Evolutionary conservation across 805 yeast genomes (phyloP).

Genomic region (Gaillardinia entomophila): DNA sequence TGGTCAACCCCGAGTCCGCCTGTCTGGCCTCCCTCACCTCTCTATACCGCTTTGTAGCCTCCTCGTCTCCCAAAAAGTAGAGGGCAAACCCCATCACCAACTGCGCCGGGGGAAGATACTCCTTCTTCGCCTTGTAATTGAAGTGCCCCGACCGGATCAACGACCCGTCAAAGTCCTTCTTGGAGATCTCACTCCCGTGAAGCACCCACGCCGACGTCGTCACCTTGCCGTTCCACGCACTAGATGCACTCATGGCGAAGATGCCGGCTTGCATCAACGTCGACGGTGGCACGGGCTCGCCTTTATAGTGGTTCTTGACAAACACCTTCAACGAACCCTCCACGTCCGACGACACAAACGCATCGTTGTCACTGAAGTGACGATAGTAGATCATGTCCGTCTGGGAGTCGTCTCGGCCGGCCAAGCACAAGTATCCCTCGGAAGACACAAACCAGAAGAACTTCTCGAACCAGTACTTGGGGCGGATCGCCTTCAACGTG

Average conservation of each 20-base stretch:
- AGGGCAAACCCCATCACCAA: slow-evolving; percentile 87
- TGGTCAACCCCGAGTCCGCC: slow-evolving; percentile 32
- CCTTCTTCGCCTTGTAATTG: slow-evolving; percentile 48
- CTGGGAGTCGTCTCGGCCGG: slow-evolving; percentile 80
- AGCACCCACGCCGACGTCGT: slow-evolving; percentile 84
- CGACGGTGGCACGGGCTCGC: slow-evolving; percentile 74
- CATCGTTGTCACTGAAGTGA: slow-evolving; percentile 69
- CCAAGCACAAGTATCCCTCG: slow-evolving; percentile 81
- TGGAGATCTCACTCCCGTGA: slow-evolving; percentile 62
- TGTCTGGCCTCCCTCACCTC: slow-evolving; percentile 24
- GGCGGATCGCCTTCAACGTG: slow-evolving; percentile 53
- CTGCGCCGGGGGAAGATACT: slow-evolving; percentile 70
- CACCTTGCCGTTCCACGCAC: slow-evolving; percentile 85
- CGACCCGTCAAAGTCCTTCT: slow-evolving; percentile 56
- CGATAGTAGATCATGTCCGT: slow-evolving; percentile 74
- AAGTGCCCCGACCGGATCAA: slow-evolving; percentile 60
- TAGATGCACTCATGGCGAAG: slow-evolving; percentile 72
- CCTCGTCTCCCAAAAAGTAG: slow-evolving; percentile 64
- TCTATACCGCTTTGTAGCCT: slow-evolving; percentile 32
- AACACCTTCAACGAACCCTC: slow-evolving; percentile 73
- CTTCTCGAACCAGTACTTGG: slow-evolving; percentile 89
- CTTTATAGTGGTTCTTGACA: slow-evolving; percentile 70
- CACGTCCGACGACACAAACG: slow-evolving; percentile 66
- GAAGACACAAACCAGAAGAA: slow-evolving; percentile 90
- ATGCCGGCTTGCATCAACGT: slow-evolving; percentile 88